Evolutionary conservation across 2,329 filamentous ascomycete genomes (phyloP), one percentile per base, ranked within the genome.

Genomic region (Exophiala spinifera): DNA sequence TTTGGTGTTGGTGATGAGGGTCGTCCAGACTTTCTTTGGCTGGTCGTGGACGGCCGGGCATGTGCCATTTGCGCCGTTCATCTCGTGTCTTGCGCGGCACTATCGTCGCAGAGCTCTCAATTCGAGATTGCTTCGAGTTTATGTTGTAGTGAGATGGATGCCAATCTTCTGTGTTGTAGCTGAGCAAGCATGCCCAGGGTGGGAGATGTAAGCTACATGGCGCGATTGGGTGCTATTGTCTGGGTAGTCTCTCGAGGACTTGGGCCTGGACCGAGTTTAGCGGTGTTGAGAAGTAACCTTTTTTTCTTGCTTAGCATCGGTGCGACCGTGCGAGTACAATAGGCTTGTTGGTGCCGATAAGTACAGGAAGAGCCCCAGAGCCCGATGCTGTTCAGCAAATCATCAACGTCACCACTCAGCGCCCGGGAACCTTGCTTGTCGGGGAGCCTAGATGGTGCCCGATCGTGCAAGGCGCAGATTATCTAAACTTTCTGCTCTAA

Each of bases 1-100:
- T 64, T 80, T 79, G 46, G 83, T 84, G 73, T 94, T 95, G 56
- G 90, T 95, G 68, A 96, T 91, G 62, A 95, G 79, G 10, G 86
- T 88, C 23, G 88, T 89, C 89, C 89, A 96, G 68, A 94, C 89
- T 89, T 69, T 67, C 49, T 63, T 61, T 13, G 53, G 46, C 17
- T 28, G 34, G n/a, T 49, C 33, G 25, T 25, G 37, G 33, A 11
- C 15, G 11, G 23, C 23, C 14, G n/a, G 19, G 4, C n/a, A 19
- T 14, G 21, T 42, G 39, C 37, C 23, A 19, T 51, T 43, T 8
- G 8, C 15, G 19, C 28, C 34, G 43, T 49, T 34, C 50, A 25
- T 47, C 14, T n/a, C 21, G 43, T 44, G 39, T 17, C 36, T 25
- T 46, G 37, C 23, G 37, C 50, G 14, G 42, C 40, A 31, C 17